A percentile compares a stretch with the other conserved stretches of the same genome.
These are phyloP conservation scores for Aspergillus sp. DNA, from an alignment of 2,329 filamentous ascomycete species.

Conservation along the genomic window DNA sequence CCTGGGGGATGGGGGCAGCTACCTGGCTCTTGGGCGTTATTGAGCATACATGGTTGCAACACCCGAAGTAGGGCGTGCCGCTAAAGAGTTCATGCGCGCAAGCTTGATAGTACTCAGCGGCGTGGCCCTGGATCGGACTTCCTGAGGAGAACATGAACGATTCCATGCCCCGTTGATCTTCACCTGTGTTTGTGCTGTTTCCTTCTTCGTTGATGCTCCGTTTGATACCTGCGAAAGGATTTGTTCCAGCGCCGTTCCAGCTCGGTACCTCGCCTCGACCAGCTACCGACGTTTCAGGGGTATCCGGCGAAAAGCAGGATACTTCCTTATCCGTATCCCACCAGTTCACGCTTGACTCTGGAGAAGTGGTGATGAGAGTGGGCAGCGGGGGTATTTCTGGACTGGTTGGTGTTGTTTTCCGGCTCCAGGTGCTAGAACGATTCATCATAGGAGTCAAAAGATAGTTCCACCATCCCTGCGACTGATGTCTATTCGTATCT, in stretches of 20 bases:
- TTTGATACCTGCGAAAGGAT: constrained; percentile 12
- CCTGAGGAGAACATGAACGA: constrained; percentile 21
- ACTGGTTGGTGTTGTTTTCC: constrained; percentile 22
- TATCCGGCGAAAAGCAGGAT: constrained; percentile 26
- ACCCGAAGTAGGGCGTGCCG: constrained; percentile 38
- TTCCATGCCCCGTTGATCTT: not conserved
- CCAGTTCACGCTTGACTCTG: constrained; percentile 19
- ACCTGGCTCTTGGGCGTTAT: constrained; percentile 18
- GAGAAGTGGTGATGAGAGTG: constrained; percentile 8
- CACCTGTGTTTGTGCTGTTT: not conserved
- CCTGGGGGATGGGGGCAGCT: too few species aligned
- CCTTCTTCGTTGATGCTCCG: constrained; percentile 2
- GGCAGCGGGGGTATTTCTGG: constrained; percentile 22
- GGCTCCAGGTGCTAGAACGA: constrained; percentile 29
- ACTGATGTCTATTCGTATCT: constrained; percentile 33
- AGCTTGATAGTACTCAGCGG: constrained; percentile 42
- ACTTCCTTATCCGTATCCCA: constrained; percentile 22
- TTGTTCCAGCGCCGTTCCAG: constrained; percentile 14
- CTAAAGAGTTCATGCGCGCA: constrained; percentile 42
- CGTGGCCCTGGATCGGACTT: constrained; percentile 25
- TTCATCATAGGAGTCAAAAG: constrained; percentile 42
- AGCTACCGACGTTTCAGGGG: constrained; percentile 17
- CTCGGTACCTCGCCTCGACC: constrained; percentile 8
- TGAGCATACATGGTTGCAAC: constrained; percentile 39
- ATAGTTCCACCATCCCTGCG: constrained; percentile 48